These are phyloP conservation scores for Stentor coeruleus DNA, from an alignment of 73 alveolate species.

Conservation along the genomic window DNA sequence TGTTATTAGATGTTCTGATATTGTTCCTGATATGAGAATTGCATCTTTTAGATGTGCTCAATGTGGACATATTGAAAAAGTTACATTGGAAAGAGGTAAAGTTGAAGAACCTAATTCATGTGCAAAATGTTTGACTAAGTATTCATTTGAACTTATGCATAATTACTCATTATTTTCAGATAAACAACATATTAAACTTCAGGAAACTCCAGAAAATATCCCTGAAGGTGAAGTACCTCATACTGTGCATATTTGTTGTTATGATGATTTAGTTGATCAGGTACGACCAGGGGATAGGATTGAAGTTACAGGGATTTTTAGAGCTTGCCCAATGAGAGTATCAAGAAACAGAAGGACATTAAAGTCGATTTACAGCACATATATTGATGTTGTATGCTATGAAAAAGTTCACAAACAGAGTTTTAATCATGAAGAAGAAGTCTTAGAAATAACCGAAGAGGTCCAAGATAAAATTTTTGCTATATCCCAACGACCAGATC, in stretches of 20 bases:
- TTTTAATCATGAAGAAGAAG: conserved; percentile 68
- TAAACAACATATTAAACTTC: conserved; percentile 91
- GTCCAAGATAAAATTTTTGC: conserved; percentile 68
- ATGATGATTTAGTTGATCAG: conserved; percentile 93
- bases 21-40: conserved; percentile 94
- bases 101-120: conserved; percentile 96
- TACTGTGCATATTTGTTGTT: conserved; percentile 94
- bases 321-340: conserved; percentile 94
- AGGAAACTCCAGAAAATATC: conserved; percentile 96
- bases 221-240: conserved; percentile 99
- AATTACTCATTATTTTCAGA: conserved; percentile 93
- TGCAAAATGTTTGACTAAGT: conserved; percentile 78
- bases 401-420: conserved; percentile 62
- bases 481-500: conserved; percentile 70
- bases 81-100: conserved; percentile 73
- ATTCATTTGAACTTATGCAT: conserved; percentile 93
- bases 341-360: conserved; percentile 79
- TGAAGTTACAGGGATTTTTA: conserved; percentile 96
- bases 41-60: conserved; percentile 96
- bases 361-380: conserved; percentile 88
- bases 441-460: conserved; percentile 65
- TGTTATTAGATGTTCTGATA: conserved; percentile 94
- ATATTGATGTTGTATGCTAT: conserved; percentile 92
- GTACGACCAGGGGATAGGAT: conserved; percentile 99
- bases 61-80: conserved; percentile 68